Evolutionary conservation across 257 asterid species (phyloP).

Genomic region (Scutellaria galericulata): DNA sequence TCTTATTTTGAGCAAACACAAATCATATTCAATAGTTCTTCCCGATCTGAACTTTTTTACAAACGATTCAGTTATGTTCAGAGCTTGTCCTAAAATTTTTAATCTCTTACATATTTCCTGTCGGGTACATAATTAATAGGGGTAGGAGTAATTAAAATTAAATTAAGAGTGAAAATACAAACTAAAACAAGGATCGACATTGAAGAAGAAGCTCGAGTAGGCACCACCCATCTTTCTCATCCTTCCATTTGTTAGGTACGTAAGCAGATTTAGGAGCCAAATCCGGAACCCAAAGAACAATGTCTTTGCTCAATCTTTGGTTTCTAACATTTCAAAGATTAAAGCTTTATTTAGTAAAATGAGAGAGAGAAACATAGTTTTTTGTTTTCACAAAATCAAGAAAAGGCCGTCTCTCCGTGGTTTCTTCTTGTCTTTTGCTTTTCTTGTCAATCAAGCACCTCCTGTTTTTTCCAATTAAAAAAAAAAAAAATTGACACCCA

Average conservation of each 20-base stretch:
- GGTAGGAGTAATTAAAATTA: neutral
- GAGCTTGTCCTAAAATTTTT: neutral
- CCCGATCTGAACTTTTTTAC: neutral
- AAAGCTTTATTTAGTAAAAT: constrained; percentile 23
- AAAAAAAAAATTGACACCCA: constrained; percentile 29
- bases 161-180: neutral
- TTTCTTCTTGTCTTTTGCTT: constrained; percentile 42
- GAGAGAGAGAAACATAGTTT: constrained; percentile 22
- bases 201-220: neutral
- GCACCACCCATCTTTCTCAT: constrained; percentile 19
- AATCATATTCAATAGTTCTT: neutral
- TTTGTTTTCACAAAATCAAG: constrained; percentile 21
- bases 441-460: constrained; percentile 50
- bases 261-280: constrained; percentile 65
- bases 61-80: neutral
- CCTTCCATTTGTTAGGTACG: constrained; percentile 76
- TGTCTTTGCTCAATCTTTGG: constrained; percentile 45
- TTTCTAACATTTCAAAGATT: constrained; percentile 32
- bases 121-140: no score
- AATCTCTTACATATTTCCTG: neutral
- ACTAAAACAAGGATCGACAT: neutral
- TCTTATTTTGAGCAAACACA: no score
- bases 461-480: constrained; percentile 30
- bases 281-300: constrained; percentile 51
- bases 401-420: constrained; percentile 37